phyloP scores from a whole-genome alignment of 2,329 filamentous ascomycete species.

The Colletotrichum somersetense region DNA sequence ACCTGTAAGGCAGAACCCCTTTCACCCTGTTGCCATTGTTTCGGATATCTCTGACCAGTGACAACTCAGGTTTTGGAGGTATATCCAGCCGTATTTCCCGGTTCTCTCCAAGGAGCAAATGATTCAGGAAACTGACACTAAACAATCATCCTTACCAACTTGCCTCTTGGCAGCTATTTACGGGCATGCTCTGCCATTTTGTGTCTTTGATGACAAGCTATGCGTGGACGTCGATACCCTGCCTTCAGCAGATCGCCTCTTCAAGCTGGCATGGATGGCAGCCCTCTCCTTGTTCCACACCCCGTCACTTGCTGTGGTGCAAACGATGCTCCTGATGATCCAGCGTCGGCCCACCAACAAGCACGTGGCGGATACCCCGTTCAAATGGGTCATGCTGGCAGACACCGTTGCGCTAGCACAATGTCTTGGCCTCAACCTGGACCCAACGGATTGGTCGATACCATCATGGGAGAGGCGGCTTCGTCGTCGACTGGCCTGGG shows the following conservation, averaged over 20 bases:
- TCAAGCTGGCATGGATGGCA: slow-evolving; percentile 33
- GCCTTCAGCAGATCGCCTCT: slow-evolving; percentile 25
- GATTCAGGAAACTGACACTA: background rate
- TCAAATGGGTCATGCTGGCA: slow-evolving; percentile 37
- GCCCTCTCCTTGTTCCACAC: slow-evolving; percentile 24
- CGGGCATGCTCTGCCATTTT: slow-evolving; percentile 27
- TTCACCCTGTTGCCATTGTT: no score
- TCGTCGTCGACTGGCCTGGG: slow-evolving; percentile 30
- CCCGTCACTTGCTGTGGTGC: slow-evolving; percentile 20
- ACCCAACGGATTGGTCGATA: slow-evolving; percentile 24
- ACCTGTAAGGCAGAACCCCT: slow-evolving; percentile 10
- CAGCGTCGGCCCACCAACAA: slow-evolving; percentile 33
- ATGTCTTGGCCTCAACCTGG: slow-evolving; percentile 30
- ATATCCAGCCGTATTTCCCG: slow-evolving; percentile 32
- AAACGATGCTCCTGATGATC: slow-evolving; percentile 34
- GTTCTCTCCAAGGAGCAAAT: slow-evolving; percentile 18
- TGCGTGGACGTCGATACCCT: slow-evolving; percentile 28
- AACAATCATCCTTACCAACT: slow-evolving; percentile 15
- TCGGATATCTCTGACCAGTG: background rate
- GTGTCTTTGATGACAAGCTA: slow-evolving; percentile 32
- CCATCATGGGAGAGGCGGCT: slow-evolving; percentile 27
- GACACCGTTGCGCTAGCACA: slow-evolving; percentile 29
- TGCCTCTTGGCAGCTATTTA: slow-evolving; percentile 26
- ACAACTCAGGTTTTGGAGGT: slow-evolving; percentile 25
- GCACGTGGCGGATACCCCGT: slow-evolving; percentile 35